A percentile compares a stretch with the other conserved stretches of the same genome.
Evolutionary conservation across 805 yeast species (phyloP).

Genomic region (Dipodascus geniculatus): DNA sequence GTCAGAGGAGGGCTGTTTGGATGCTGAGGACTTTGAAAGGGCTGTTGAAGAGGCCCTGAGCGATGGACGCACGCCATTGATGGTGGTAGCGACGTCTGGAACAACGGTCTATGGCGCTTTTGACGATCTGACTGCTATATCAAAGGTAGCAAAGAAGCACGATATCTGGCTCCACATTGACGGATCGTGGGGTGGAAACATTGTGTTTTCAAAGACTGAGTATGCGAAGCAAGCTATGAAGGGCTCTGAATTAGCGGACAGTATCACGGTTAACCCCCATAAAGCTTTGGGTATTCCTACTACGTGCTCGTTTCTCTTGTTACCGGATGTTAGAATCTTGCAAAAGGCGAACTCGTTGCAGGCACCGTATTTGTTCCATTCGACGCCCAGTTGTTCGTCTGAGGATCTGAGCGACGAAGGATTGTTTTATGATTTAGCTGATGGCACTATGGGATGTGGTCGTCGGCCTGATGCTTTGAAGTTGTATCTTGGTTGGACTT

Average conservation of each 20-base stretch:
- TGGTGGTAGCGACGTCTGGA: constrained; percentile 77
- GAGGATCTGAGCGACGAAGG: constrained; percentile 29
- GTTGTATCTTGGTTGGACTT: constrained; percentile 69
- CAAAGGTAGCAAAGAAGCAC: constrained; percentile 40
- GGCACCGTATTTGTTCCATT: constrained; percentile 76
- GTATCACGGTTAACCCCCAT: constrained; percentile 75
- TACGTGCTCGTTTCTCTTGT: constrained; percentile 53
- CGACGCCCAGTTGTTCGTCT: constrained; percentile 15
- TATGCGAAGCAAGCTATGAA: constrained; percentile 29
- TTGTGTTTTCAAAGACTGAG: constrained; percentile 47
- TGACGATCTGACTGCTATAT: constrained; percentile 51
- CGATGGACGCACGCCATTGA: constrained; percentile 61
- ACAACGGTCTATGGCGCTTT: constrained; percentile 81
- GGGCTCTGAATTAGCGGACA: constrained; percentile 59
- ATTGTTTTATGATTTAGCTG: constrained; percentile 62
- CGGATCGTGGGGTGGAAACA: constrained; percentile 89
- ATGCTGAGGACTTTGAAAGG: constrained; percentile 33
- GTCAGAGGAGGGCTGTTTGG: constrained; percentile 44
- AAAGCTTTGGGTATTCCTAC: constrained; percentile 79
- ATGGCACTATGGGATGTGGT: constrained; percentile 90
- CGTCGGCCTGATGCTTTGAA: constrained; percentile 74
- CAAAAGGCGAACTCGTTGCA: constrained; percentile 61
- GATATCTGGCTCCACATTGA: constrained; percentile 74
- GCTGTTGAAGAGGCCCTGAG: constrained; percentile 33
- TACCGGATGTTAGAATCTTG: constrained; percentile 57